Evolutionary conservation across 208 protist species (phyloP).

Genomic region (Leishmania amazonensis): DNA sequence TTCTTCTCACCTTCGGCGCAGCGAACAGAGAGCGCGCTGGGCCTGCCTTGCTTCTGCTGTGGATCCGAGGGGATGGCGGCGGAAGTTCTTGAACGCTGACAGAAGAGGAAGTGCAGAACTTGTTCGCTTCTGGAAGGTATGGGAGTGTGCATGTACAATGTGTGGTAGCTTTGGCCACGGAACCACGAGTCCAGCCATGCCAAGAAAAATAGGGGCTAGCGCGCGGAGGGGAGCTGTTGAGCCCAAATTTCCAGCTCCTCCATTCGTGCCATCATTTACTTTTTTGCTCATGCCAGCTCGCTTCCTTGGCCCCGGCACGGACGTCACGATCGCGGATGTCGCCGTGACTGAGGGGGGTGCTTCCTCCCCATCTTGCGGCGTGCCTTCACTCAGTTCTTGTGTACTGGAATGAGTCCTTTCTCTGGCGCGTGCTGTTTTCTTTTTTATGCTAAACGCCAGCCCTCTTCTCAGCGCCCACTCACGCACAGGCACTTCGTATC

Average conservation of each 20-base stretch:
- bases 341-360: not conserved
- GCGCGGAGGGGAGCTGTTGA: not conserved
- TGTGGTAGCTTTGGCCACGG: not conserved
- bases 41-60: not conserved
- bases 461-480: not conserved
- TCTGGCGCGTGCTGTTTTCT: not conserved
- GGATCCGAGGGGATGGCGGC: not conserved
- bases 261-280: not conserved
- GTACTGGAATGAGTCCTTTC: not conserved
- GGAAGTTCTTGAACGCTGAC: not conserved
- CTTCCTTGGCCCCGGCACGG: not conserved
- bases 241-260: not conserved
- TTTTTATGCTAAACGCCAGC: too few relatives aligned
- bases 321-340: not conserved
- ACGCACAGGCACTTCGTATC: not conserved
- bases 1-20: not conserved
- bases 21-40: not conserved
- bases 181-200: not conserved
- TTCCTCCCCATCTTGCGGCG: not conserved
- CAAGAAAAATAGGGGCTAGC: not conserved
- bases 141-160: not conserved
- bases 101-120: not conserved
- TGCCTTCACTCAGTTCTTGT: not conserved
- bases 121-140: not conserved
- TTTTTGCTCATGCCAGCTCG: not conserved